Evolutionary conservation across 176 grass and related monocot species (phyloP).

Genomic region (Aegilops bicornis): DNA sequence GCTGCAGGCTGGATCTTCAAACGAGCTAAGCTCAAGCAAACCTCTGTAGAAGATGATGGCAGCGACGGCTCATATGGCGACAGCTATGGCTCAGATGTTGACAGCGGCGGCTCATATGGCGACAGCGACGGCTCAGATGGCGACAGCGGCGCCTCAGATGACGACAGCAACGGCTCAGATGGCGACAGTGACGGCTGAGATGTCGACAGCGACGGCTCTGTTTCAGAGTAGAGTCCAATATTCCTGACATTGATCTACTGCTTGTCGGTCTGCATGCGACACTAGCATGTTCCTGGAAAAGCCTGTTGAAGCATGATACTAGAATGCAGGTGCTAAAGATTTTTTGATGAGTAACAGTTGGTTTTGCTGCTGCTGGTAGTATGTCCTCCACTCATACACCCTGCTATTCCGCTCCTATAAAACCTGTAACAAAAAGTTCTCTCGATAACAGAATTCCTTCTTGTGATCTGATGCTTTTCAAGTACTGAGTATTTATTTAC

Average conservation of each 20-base stretch:
- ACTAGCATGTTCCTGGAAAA: background rate
- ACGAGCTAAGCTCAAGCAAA: too few relatives aligned
- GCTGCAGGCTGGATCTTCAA: too few relatives aligned
- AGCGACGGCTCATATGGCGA: too few relatives aligned
- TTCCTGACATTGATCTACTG: background rate
- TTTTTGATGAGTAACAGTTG: background rate
- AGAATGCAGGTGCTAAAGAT: background rate
- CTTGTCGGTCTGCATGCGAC: background rate
- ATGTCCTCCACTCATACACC: too few relatives aligned
- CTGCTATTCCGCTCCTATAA: too few relatives aligned
- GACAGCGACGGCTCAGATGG: background rate
- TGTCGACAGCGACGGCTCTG: conserved; percentile 22
- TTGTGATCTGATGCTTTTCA: too few relatives aligned
- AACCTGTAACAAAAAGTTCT: too few relatives aligned
- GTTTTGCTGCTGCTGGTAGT: too few relatives aligned
- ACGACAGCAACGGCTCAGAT: conserved; percentile 15
- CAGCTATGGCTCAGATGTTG: background rate
- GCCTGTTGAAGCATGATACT: background rate
- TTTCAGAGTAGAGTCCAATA: conserved; percentile 33
- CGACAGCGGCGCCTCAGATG: conserved; percentile 13
- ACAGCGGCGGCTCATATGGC: conserved; percentile 12
- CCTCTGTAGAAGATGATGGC: too few relatives aligned
- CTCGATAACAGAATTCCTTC: too few relatives aligned
- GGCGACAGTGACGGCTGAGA: conserved; percentile 20
- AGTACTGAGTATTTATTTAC: too few relatives aligned